These are phyloP conservation scores for Lactarius evosmus DNA, from an alignment of 768 basidiomycete genomes.

Conservation along the genomic window DNA sequence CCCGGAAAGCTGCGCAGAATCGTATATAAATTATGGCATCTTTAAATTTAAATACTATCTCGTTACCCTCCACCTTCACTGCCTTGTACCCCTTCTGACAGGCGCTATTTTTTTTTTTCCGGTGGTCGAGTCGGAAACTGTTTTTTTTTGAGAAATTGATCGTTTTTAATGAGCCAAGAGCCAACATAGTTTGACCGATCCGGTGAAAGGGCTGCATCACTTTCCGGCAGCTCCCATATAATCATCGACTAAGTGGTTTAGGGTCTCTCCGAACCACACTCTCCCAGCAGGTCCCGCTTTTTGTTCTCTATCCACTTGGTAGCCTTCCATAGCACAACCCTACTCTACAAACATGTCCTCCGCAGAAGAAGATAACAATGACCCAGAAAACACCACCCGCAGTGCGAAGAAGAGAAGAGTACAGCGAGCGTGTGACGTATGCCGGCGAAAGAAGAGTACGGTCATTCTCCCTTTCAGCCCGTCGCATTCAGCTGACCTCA, in stretches of 20 bases:
- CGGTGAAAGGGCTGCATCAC: constrained; percentile 13
- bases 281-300: neutral
- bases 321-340: neutral
- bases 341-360: constrained; percentile 49
- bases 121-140: neutral
- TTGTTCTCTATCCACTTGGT: neutral
- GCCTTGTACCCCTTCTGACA: too few relatives aligned
- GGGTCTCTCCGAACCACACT: constrained; percentile 10
- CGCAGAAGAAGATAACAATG: constrained; percentile 60
- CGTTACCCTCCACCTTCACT: too few relatives aligned
- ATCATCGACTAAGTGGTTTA: constrained; percentile 9
- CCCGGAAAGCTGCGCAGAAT: neutral
- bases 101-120: neutral
- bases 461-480: constrained; percentile 24
- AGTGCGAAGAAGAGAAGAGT: constrained; percentile 65
- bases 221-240: constrained; percentile 4
- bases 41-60: too few relatives aligned
- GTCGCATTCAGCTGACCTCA: constrained; percentile 17
- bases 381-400: constrained; percentile 39
- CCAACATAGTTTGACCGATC: too few relatives aligned
- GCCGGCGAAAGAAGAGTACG: constrained; percentile 80
- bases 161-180: neutral
- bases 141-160: neutral
- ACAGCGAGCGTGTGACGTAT: constrained; percentile 79
- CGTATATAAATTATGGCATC: too few relatives aligned